These are phyloP conservation scores for Vitis rupestris DNA, from an alignment of 164 flowering plant genomes.

Conservation along the genomic window DNA sequence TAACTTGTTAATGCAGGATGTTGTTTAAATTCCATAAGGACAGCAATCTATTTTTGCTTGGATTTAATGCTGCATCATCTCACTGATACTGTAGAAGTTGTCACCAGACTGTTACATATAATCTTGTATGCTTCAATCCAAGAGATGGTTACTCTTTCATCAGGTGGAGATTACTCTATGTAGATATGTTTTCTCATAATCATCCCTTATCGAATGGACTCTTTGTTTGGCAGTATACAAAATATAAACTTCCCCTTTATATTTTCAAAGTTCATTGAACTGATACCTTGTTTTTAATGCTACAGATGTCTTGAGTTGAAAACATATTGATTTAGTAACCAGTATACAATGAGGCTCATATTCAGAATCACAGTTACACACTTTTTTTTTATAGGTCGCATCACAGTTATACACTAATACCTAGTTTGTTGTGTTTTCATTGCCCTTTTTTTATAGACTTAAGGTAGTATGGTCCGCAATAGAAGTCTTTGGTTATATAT, in stretches of 20 bases:
- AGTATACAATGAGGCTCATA: not conserved
- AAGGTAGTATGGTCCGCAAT: not conserved
- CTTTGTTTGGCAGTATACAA: not conserved
- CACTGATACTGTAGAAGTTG: not conserved
- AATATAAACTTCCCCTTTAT: not conserved
- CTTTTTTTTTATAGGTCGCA: no score
- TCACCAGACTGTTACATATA: slow-evolving; percentile 1
- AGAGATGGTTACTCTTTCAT: not conserved
- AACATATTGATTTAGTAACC: not conserved
- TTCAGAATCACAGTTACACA: not conserved
- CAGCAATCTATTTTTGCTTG: not conserved
- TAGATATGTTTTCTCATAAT: not conserved
- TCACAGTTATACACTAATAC: not conserved
- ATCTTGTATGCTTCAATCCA: not conserved
- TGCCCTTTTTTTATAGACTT: not conserved
- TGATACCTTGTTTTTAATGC: not conserved
- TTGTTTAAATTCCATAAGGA: not conserved
- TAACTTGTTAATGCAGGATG: slow-evolving; percentile 2
- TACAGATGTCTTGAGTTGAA: not conserved
- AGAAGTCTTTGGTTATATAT: not conserved
- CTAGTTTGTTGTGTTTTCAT: not conserved
- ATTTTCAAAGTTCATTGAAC: not conserved
- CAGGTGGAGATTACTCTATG: not conserved
- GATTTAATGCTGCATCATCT: slow-evolving; percentile 5
- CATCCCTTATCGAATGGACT: not conserved